Conservation (phyloP, 2,329 filamentous ascomycete species). For the Sclerotinia trifoliorum region DNA sequence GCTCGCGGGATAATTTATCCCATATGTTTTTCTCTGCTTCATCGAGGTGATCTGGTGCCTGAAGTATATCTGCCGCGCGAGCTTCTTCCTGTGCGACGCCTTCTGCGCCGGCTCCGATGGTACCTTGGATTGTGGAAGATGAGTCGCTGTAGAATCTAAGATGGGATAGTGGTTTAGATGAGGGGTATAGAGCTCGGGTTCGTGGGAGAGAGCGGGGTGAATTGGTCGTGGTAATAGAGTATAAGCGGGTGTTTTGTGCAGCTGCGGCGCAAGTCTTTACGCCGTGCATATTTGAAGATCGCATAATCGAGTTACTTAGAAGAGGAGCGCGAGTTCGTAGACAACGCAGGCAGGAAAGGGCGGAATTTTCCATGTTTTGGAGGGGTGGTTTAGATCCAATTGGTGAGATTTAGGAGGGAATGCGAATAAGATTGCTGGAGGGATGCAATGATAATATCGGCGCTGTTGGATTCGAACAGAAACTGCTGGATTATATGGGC, state of each 20-base stretch:
- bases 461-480: neutral
- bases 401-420: neutral
- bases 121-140: conserved; percentile 8
- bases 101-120: neutral
- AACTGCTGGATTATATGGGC: neutral
- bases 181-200: neutral
- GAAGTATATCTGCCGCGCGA: neutral
- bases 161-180: neutral
- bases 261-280: neutral
- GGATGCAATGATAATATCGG: no score
- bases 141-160: conserved; percentile 14
- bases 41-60: conserved; percentile 19
- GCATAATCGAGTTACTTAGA: neutral
- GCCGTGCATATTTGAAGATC: neutral
- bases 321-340: conserved; percentile 1
- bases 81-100: conserved; percentile 8
- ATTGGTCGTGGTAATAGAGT: neutral
- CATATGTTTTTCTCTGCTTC: conserved; percentile 21
- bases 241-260: neutral
- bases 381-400: neutral
- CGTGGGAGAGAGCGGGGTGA: neutral
- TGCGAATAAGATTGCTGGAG: neutral
- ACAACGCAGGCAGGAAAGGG: conserved; percentile 12
- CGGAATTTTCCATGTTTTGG: conserved; percentile 18
- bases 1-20: conserved; percentile 35